Conservation (phyloP, 1,284 basidiomycete species). For the Cutaneotrichosporon mucoides region DNA sequence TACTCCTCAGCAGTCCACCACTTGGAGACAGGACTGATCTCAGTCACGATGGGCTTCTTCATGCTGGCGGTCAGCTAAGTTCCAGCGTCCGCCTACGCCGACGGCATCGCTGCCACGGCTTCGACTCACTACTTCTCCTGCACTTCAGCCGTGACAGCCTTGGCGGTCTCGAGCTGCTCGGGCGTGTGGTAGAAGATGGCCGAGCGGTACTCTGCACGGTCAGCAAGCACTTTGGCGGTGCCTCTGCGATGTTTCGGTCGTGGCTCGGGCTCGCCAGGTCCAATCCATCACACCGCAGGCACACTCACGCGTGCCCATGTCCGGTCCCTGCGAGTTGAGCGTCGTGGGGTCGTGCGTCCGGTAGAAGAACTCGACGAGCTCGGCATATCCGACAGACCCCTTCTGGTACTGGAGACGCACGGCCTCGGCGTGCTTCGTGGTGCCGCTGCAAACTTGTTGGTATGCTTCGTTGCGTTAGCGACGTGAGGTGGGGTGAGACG, state of each 20-base stretch:
- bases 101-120: not conserved
- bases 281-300: not conserved
- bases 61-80: constrained; percentile 52
- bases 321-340: constrained; percentile 68
- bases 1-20: constrained; percentile 83
- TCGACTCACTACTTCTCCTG: constrained; percentile 66
- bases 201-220: constrained; percentile 75
- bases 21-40: constrained; percentile 60
- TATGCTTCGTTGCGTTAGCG: constrained; percentile 53
- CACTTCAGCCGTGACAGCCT: constrained; percentile 75
- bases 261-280: too few species aligned
- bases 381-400: constrained; percentile 66
- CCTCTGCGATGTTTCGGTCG: not conserved
- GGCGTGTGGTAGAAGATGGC: constrained; percentile 79
- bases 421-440: constrained; percentile 86
- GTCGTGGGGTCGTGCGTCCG: constrained; percentile 93
- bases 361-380: constrained; percentile 90
- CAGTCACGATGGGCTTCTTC: constrained; percentile 70
- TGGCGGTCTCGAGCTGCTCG: constrained; percentile 71
- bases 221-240: not conserved
- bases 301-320: constrained; percentile 69
- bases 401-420: constrained; percentile 82
- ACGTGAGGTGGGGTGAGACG: too few species aligned
- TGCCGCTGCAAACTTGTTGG: constrained; percentile 70
- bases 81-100: not conserved